Percentiles rank a stretch among this genome's conserved stretches.
Conservation (phyloP, 129 eudicot genomes). For the Lactuca sativa region DNA sequence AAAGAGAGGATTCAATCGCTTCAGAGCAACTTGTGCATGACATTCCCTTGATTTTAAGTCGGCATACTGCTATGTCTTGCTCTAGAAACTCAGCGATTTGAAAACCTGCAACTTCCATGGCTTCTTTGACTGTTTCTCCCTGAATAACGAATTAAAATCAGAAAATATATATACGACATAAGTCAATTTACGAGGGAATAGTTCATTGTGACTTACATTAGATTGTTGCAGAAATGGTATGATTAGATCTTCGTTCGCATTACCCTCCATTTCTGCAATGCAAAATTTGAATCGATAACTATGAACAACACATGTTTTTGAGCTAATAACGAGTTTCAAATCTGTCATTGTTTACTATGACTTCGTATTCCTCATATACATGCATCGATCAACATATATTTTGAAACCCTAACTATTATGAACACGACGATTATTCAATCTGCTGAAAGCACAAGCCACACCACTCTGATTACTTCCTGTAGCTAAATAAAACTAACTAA, state of each 20-base stretch:
- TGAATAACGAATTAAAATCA: slow-evolving; percentile 19
- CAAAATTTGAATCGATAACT: slow-evolving; percentile 4
- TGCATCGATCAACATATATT: background rate
- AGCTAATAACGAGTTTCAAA: background rate
- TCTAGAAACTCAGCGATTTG: slow-evolving; percentile 61
- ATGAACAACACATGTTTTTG: slow-evolving; percentile 3
- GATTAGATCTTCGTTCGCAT: slow-evolving; percentile 59
- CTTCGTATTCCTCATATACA: background rate
- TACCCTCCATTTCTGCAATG: slow-evolving; percentile 47
- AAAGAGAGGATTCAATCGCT: slow-evolving; percentile 75
- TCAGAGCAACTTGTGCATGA: slow-evolving; percentile 96
- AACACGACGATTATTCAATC: background rate
- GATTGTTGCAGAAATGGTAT: slow-evolving; percentile 58
- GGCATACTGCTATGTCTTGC: slow-evolving; percentile 76
- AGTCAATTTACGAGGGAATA: background rate
- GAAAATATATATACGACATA: background rate
- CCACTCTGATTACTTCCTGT: slow-evolving; percentile 1
- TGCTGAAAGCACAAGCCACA: background rate
- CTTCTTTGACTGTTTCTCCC: slow-evolving; percentile 77
- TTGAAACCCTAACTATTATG: slow-evolving; percentile 10
- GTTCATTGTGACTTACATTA: slow-evolving; percentile 43
- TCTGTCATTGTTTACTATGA: background rate
- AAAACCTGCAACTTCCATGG: slow-evolving; percentile 83
- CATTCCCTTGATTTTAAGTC: slow-evolving; percentile 88
- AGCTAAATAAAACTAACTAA: background rate